phyloP scores from a whole-genome alignment of 139 green algal genomes.

The Chlamydomonas sp. region DNA sequence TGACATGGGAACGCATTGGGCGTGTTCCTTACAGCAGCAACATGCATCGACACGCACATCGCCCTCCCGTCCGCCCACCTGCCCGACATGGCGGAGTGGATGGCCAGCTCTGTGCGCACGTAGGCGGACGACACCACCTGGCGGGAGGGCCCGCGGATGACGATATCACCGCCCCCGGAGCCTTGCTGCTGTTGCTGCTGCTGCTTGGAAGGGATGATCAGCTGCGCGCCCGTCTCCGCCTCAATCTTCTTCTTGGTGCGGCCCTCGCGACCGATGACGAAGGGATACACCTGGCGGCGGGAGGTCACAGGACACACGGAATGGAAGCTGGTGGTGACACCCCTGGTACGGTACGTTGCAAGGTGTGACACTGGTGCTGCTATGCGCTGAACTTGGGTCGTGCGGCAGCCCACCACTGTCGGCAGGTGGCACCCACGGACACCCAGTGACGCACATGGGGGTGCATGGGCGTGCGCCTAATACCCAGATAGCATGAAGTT shows the following conservation, averaged over 20 bases:
- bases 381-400: no score
- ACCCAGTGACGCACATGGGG: no score
- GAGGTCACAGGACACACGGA: no score
- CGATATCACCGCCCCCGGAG: not conserved
- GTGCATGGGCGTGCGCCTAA: no score
- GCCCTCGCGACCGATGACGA: slow-evolving; percentile 33
- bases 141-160: not conserved
- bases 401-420: no score
- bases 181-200: not conserved
- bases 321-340: no score
- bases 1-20: not conserved
- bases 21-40: not conserved
- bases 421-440: no score
- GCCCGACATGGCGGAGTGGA: slow-evolving; percentile 13
- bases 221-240: slow-evolving; percentile 8
- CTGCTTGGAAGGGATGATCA: not conserved
- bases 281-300: slow-evolving; percentile 13
- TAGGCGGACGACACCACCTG: not conserved
- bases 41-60: not conserved
- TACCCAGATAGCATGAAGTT: no score
- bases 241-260: slow-evolving; percentile 17
- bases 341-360: no score
- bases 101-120: slow-evolving; percentile 19
- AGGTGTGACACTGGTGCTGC: no score
- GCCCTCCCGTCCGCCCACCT: not conserved